Evolutionary conservation across 768 basidiomycete species (phyloP), one percentile per base, ranked within the genome.

Genomic region (Butyriboletus loyo): DNA sequence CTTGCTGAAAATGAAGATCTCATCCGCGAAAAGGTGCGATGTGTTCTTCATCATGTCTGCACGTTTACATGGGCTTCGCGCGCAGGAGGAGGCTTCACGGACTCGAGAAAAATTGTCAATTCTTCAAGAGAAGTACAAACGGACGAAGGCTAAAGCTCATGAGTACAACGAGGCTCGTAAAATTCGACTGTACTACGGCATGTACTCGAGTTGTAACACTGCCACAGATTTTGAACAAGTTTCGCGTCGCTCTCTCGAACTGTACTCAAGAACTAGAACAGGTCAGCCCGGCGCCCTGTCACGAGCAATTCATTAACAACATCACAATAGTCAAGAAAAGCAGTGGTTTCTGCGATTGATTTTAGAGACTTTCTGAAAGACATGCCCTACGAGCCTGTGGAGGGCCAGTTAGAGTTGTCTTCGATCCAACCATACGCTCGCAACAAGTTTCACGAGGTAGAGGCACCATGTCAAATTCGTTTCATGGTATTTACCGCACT

Each of bases 251-350:
- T 9, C 58, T 69, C 44, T 44, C 37, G 2, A 53, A 53, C 11
- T 54, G 49, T 43, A 42, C 39, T 28, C 35, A 56, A 43, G 63
- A 67, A 50, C 55, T 63, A 24, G 67, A 63, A 34, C 60, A 65
- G 52, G 60, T 56, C 11, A 44, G 49, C 34, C 14, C 34, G 5
- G 2, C 14, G 11, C 11, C 21, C 13, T 36, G 27, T 37, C 27
- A 30, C 32, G 7, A 55, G 13, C 35, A 39, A 42, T 10, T 38
- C 34, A 34, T 43, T 53, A 21, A 59, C 17, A 4, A 24, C 34
- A 25, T 17, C 8, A 21, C n/a, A 11, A 25, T 37, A 64, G 65
- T 52, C 54, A 27, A 50, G 46, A 22, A 65, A 48, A 22, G 15
- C 39, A 21, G 21, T 37, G 22, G 42, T 47, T 38, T 13, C 55